Evolutionary conservation across 2,329 filamentous ascomycete genomes (phyloP).

Genomic region (Microsporum audouinii): DNA sequence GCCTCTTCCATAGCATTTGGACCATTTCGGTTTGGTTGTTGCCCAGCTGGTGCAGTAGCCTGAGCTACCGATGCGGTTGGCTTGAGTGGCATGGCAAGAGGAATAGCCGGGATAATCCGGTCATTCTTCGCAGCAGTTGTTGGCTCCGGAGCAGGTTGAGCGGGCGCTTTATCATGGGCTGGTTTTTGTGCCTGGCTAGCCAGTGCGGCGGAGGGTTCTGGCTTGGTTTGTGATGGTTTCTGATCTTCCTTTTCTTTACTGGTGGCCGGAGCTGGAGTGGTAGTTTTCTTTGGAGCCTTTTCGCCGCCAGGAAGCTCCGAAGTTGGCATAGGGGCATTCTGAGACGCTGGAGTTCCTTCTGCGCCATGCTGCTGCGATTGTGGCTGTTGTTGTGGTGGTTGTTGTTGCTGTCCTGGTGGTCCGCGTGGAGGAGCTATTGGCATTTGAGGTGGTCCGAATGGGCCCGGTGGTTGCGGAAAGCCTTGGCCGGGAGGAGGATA

Average conservation of each 20-base stretch:
- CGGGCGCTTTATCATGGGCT: slow-evolving; percentile 13
- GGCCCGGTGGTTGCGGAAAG: slow-evolving; percentile 56
- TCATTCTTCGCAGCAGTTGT: slow-evolving; percentile 29
- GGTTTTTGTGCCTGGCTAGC: slow-evolving; percentile 12
- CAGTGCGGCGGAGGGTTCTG: slow-evolving; percentile 18
- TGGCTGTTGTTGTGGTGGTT: slow-evolving; percentile 16
- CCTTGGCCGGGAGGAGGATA: slow-evolving; percentile 63
- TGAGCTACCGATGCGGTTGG: slow-evolving; percentile 22
- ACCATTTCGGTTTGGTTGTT: slow-evolving; percentile 20
- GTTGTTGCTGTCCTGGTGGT: slow-evolving; percentile 17
- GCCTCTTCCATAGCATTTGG: slow-evolving; percentile 32
- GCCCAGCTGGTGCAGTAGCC: slow-evolving; percentile 18
- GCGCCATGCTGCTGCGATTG: slow-evolving; percentile 20
- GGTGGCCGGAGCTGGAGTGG: slow-evolving; percentile 22
- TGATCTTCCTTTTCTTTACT: slow-evolving; percentile 20
- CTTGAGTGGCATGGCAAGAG: slow-evolving; percentile 30
- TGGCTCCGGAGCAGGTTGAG: slow-evolving; percentile 15
- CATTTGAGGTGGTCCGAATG: slow-evolving; percentile 51
- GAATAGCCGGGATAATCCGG: slow-evolving; percentile 37
- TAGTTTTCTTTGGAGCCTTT: slow-evolving; percentile 27
- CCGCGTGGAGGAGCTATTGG: slow-evolving; percentile 47
- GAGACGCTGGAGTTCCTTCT: slow-evolving; percentile 20
- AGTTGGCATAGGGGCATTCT: slow-evolving; percentile 26
- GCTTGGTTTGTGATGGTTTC: slow-evolving; percentile 17
- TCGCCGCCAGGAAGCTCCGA: slow-evolving; percentile 36